Conservation (phyloP, 2,329 filamentous ascomycete species). For the Immersiporthe knoxdaviesiana region DNA sequence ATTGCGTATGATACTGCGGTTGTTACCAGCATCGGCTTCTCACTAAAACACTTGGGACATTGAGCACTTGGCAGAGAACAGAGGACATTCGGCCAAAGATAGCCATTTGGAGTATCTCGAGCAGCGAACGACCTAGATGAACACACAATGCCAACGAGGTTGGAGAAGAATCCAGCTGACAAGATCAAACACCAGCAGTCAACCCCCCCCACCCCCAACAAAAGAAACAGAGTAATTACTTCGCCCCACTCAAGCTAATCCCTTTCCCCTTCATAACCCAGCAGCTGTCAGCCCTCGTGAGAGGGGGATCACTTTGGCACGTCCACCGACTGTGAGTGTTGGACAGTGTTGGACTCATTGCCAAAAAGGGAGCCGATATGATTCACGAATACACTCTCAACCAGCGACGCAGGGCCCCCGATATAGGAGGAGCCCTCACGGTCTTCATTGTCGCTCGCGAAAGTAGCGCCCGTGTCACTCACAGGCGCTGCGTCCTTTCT, state of each 20-base stretch:
- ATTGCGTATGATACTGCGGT: background rate
- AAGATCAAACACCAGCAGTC: background rate
- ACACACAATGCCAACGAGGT: background rate
- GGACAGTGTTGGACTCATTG: background rate
- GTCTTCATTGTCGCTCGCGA: background rate
- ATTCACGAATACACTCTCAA: background rate
- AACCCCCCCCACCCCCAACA: background rate
- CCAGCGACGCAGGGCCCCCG: background rate
- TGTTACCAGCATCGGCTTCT: background rate
- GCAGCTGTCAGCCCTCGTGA: background rate
- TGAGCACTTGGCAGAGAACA: background rate
- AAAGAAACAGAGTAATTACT: background rate
- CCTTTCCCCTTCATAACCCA: background rate
- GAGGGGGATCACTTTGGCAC: background rate
- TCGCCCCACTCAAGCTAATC: background rate
- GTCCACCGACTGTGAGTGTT: background rate
- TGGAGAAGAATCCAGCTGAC: background rate
- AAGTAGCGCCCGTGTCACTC: conserved; percentile 12
- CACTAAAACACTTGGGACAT: background rate
- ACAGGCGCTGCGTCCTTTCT: background rate
- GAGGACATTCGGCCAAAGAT: background rate
- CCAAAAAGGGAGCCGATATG: background rate
- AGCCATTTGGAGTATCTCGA: background rate
- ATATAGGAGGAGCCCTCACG: background rate
- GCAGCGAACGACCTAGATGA: background rate